These are phyloP conservation scores for Geotrichum ghanense DNA, from an alignment of 805 yeast genomes.

Conservation along the genomic window DNA sequence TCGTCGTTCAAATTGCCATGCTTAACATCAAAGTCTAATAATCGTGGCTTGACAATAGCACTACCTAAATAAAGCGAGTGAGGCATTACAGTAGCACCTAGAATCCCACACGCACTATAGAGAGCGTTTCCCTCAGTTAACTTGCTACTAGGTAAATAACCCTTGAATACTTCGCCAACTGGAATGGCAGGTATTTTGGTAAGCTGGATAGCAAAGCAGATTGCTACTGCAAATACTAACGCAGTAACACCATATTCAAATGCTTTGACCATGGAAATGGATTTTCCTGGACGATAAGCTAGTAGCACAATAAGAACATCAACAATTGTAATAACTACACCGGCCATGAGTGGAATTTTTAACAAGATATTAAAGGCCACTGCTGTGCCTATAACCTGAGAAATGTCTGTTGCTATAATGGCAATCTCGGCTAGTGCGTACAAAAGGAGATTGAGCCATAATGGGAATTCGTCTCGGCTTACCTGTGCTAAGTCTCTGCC, in stretches of 20 bases:
- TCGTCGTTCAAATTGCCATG: conserved; percentile 37
- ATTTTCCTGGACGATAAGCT: conserved; percentile 82
- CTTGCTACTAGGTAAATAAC: conserved; percentile 46
- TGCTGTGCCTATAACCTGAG: conserved; percentile 97
- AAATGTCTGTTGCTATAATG: conserved; percentile 89
- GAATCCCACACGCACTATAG: conserved; percentile 68
- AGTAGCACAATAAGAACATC: conserved; percentile 78
- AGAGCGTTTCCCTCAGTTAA: conserved; percentile 54
- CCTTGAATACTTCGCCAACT: conserved; percentile 53
- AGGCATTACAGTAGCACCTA: conserved; percentile 95
- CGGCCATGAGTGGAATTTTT: conserved; percentile 66
- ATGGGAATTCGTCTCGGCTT: conserved; percentile 66
- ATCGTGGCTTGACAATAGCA: conserved; percentile 77
- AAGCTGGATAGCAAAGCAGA: conserved; percentile 74
- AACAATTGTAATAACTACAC: conserved; percentile 73
- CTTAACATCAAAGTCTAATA: conserved; percentile 64
- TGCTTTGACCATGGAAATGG: conserved; percentile 60
- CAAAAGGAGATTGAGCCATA: conserved; percentile 35
- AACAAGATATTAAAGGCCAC: conserved; percentile 79
- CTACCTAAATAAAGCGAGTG: conserved; percentile 82
- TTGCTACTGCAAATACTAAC: conserved; percentile 69
- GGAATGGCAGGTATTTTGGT: conserved; percentile 47
- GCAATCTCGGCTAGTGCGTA: conserved; percentile 81
- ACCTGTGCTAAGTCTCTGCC: conserved; percentile 86
- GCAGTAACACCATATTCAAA: conserved; percentile 75